Percentiles rank a stretch among this genome's conserved stretches.
Conservation (phyloP, 2,329 filamentous ascomycete genomes). For the Sporothrix globosa region DNA sequence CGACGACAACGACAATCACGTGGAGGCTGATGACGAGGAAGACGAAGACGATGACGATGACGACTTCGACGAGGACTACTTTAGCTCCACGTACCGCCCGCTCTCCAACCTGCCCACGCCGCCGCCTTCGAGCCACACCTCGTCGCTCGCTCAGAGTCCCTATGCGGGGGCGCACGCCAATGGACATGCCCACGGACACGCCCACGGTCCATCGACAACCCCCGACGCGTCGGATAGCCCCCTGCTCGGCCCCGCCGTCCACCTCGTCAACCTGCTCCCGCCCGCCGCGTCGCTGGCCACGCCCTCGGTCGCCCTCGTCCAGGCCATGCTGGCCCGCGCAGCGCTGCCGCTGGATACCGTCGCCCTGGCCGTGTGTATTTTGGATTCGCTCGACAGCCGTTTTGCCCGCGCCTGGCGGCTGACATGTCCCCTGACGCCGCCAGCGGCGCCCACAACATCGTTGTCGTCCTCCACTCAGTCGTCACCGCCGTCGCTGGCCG, state of each 20-base stretch:
- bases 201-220: background rate
- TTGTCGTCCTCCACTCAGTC: background rate
- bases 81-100: constrained; percentile 64
- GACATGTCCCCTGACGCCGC: constrained; percentile 54
- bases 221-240: background rate
- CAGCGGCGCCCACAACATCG: background rate
- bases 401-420: constrained; percentile 67
- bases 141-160: constrained; percentile 51
- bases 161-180: constrained; percentile 31
- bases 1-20: constrained; percentile 45
- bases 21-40: constrained; percentile 46
- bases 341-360: constrained; percentile 63
- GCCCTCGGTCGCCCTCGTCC: constrained; percentile 62
- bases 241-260: constrained; percentile 62
- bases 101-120: constrained; percentile 70
- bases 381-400: constrained; percentile 65
- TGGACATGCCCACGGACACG: background rate
- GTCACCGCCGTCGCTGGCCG: background rate
- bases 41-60: constrained; percentile 50
- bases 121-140: constrained; percentile 58
- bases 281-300: constrained; percentile 62
- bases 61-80: constrained; percentile 58
- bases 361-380: constrained; percentile 66
- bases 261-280: constrained; percentile 68
- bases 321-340: constrained; percentile 62